Evolutionary conservation across 2,329 filamentous ascomycete species (phyloP).

Genomic region (Amphichorda felina): DNA sequence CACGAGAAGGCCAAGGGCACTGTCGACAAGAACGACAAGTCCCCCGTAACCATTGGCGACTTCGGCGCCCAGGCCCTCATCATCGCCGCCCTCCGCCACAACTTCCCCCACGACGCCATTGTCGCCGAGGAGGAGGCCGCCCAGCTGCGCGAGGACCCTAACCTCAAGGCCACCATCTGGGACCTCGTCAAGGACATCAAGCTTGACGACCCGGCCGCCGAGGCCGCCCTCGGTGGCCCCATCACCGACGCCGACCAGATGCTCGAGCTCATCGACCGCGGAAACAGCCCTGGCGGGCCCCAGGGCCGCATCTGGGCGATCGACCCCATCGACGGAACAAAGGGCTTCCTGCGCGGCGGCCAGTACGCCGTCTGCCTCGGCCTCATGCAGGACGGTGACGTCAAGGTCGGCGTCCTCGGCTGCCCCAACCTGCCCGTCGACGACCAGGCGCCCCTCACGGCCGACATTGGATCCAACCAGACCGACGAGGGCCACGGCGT

Average conservation of each 20-base stretch:
- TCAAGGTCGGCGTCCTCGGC: slow-evolving; percentile 87
- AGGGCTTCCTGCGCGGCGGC: slow-evolving; percentile 89
- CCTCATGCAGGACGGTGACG: slow-evolving; percentile 83
- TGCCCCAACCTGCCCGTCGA: slow-evolving; percentile 92
- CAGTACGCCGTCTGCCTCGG: slow-evolving; percentile 95
- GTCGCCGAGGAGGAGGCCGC: slow-evolving; percentile 92
- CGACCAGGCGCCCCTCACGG: slow-evolving; percentile 47
- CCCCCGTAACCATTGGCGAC: slow-evolving; percentile 94
- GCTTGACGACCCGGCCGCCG: slow-evolving; percentile 44
- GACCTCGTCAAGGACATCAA: slow-evolving; percentile 62
- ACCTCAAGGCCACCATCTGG: slow-evolving; percentile 64
- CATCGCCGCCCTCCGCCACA: slow-evolving; percentile 76
- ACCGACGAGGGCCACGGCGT: slow-evolving; percentile 72
- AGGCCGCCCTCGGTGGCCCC: slow-evolving; percentile 59
- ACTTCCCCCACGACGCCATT: slow-evolving; percentile 83
- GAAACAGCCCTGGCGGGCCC: slow-evolving; percentile 58
- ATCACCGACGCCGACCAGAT: slow-evolving; percentile 52
- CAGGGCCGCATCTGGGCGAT: slow-evolving; percentile 86
- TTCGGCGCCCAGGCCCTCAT: slow-evolving; percentile 96
- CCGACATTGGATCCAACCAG: slow-evolving; percentile 61
- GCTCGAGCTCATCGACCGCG: slow-evolving; percentile 55
- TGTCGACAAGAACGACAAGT: slow-evolving; percentile 81
- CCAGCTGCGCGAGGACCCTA: slow-evolving; percentile 59
- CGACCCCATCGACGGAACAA: slow-evolving; percentile 95
- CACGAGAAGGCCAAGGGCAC: slow-evolving; percentile 89